phyloP scores from a whole-genome alignment of 345 rosid genomes.

The Citrus australasica region DNA sequence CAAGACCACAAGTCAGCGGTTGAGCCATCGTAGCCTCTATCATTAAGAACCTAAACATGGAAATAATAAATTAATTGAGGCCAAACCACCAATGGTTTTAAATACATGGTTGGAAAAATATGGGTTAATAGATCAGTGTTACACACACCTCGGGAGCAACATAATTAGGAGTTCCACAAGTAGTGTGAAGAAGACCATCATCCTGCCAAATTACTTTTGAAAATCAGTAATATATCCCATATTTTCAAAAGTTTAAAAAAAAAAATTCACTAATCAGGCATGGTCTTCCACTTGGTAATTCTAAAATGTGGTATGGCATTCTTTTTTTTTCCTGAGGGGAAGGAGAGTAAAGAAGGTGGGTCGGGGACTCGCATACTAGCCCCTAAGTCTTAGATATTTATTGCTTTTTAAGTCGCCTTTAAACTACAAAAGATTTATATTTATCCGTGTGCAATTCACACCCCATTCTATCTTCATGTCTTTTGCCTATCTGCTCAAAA shows the following conservation, averaged over 20 bases:
- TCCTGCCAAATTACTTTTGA: slow-evolving; percentile 43
- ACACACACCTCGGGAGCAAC: slow-evolving; percentile 95
- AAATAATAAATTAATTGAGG: slow-evolving; percentile 1
- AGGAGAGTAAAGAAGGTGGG: too few relatives aligned
- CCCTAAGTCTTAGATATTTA: not conserved
- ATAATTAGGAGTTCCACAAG: slow-evolving; percentile 97
- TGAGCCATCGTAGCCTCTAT: slow-evolving; percentile 93
- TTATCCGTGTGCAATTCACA: not conserved
- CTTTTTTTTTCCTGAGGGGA: not conserved
- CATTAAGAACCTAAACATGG: slow-evolving; percentile 78
- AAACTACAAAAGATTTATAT: not conserved
- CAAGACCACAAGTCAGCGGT: slow-evolving; percentile 99
- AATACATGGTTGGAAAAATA: not conserved
- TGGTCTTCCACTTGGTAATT: not conserved
- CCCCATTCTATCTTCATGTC: not conserved
- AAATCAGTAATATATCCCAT: slow-evolving; percentile 16
- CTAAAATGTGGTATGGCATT: not conserved
- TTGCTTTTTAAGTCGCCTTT: not conserved
- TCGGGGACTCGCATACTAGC: too few relatives aligned
- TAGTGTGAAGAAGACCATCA: slow-evolving; percentile 95
- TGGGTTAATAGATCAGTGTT: slow-evolving; percentile 9
- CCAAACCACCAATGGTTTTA: not conserved
- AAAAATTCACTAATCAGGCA: not conserved
- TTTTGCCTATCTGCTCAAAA: not conserved
- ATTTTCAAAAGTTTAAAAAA: not conserved